Evolutionary conservation across 306 rosid species (phyloP).

Genomic region (Gastrolobium villosum): DNA sequence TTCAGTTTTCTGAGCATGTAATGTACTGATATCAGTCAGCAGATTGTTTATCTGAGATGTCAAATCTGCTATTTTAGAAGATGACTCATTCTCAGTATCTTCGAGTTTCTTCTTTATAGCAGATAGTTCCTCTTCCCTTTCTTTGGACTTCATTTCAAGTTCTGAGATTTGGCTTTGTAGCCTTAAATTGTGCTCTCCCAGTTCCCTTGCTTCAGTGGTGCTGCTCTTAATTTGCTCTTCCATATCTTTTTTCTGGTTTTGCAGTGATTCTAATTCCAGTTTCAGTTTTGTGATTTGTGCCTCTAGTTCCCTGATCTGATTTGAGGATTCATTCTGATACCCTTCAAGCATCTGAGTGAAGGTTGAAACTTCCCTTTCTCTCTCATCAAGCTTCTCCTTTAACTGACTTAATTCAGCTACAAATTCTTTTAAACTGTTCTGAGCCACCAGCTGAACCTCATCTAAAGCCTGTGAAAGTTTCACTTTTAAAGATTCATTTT

Average conservation of each 20-base stretch:
- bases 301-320: conserved; percentile 59
- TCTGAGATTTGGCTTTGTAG: conserved; percentile 61
- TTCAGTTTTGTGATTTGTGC: conserved; percentile 54
- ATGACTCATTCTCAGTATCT: conserved; percentile 60
- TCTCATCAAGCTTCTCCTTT: conserved; percentile 63
- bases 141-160: conserved; percentile 60
- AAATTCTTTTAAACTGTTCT: conserved; percentile 60
- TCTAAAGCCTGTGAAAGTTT: conserved; percentile 61
- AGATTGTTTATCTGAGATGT: conserved; percentile 66
- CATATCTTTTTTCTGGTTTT: conserved; percentile 56
- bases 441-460: conserved; percentile 67
- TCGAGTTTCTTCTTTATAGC: conserved; percentile 63
- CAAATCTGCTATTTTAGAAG: conserved; percentile 66
- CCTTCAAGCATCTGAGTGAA: conserved; percentile 68
- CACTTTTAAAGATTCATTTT: conserved; percentile 63
- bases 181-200: conserved; percentile 58
- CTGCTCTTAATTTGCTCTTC: conserved; percentile 60
- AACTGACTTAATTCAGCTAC: conserved; percentile 57
- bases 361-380: conserved; percentile 62
- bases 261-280: conserved; percentile 62
- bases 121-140: conserved; percentile 67
- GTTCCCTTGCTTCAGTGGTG: conserved; percentile 60
- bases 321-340: conserved; percentile 56
- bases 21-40: conserved; percentile 54
- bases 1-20: conserved; percentile 62